Evolutionary conservation across 1,284 basidiomycete species (phyloP), one percentile per base, ranked within the genome.

Genomic region (Ustilago bromivora): DNA sequence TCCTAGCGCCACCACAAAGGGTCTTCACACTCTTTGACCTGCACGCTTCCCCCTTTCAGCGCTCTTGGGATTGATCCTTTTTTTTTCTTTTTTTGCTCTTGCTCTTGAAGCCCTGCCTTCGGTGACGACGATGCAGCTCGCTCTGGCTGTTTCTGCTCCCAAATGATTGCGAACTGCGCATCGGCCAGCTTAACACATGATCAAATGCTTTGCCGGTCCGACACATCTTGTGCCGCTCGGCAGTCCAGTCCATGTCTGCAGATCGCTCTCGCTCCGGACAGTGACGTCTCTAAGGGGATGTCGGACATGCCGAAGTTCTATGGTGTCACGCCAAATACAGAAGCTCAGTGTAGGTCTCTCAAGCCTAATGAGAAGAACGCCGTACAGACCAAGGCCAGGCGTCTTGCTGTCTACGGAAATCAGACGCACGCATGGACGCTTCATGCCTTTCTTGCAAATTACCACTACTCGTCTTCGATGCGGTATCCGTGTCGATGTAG

Each of bases 321-420:
- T 28, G 3, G 23, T 28, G 23, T 28, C 23, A 28, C 23, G 23
- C 23, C 23, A 23, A 23, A 23, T 23, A 23, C 23, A 23, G 23
- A 54, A 54, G 32, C 52, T 32, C 31, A 31, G 47, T 12, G 28
- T 2, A 32, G 4, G 43, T 46, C 13, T n/a, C 43, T n/a, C 43
- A 41, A 41, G 12, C 40, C 40, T 13, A 19, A 46, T 17, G 6
- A 6, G 43, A 46, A 46, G 17, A 6, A 46, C 4, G 43, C 43
- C n/a, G n/a, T 46, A 10, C 19, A 19, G 10, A 19, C 43, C 8
- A 51, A n/a, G 9, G 5, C 6, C 11, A 12, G 52, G 59, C 40
- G 43, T 38, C 54, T 68, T 56, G 57, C 64, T 55, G 55, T 55
- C 66, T 47, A 40, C 60, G 61, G 61, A 61, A 7, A 32, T 28